phyloP scores from a whole-genome alignment of 2,329 filamentous ascomycete genomes.

The Aspergillus pseudotamarii region DNA sequence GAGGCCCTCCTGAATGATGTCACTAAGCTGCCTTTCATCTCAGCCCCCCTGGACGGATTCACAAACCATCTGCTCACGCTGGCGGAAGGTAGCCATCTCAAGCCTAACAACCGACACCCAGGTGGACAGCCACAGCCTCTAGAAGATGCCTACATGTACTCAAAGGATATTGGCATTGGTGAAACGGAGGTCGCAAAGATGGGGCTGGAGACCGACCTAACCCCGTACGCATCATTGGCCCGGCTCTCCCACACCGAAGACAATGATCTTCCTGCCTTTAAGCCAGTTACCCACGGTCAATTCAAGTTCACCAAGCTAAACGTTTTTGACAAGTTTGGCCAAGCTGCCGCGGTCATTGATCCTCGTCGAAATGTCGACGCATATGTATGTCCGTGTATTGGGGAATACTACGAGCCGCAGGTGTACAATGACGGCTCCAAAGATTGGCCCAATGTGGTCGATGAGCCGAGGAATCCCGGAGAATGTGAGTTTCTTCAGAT shows the following conservation, averaged over 20 bases:
- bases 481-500: slow-evolving; percentile 11
- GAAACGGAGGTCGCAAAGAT: background rate
- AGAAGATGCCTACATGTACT: background rate
- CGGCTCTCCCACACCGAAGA: background rate
- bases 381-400: slow-evolving; percentile 22
- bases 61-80: slow-evolving; percentile 38
- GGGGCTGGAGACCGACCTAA: slow-evolving; percentile 6
- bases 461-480: background rate
- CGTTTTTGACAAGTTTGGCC: slow-evolving; percentile 56
- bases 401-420: slow-evolving; percentile 18
- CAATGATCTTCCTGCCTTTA: slow-evolving; percentile 36
- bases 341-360: slow-evolving; percentile 40
- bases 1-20: background rate
- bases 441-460: background rate
- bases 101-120: slow-evolving; percentile 29
- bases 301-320: slow-evolving; percentile 51
- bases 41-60: slow-evolving; percentile 38
- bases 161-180: background rate
- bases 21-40: slow-evolving; percentile 28
- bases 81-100: slow-evolving; percentile 44
- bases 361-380: slow-evolving; percentile 13
- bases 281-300: slow-evolving; percentile 54
- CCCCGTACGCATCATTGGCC: slow-evolving; percentile 11
- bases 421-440: background rate
- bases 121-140: background rate